Base-by-base conservation (phyloP, 257 asterid genomes). In the Dorcoceras hygrometricum region DNA sequence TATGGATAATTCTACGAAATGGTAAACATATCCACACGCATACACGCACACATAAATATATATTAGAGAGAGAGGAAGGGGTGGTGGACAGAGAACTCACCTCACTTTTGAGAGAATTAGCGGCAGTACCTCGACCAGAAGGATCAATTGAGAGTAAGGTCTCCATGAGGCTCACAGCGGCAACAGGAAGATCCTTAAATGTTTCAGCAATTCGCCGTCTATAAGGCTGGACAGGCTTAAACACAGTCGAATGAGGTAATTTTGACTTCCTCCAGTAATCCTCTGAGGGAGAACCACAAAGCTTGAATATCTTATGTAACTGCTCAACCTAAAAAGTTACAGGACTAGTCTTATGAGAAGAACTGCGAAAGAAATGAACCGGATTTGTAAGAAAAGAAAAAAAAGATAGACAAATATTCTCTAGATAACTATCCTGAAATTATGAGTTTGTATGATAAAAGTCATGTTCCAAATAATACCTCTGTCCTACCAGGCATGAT, bases 401-500 rank as follows among this genome's bases (percentile, higher is more conserved):
- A 19, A 53, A 27, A 32, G 18, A 46, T 23, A 24, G 11, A 43
- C 16, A 11, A 53, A 19, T 10, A 20, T 60, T 48, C 19, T 11
- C 19, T 58, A 36, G 20, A 24, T 16, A 29, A 46, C 19, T 10
- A 57, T 10, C 55, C 62, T 57, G 46, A 14, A 26, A 51, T 56
- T 54, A 36, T 25, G 63, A 29, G 19, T n/a, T 48, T 20, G n/a
- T 54, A 59, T 34, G 59, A 7, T 59, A 4, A 23, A 60, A 63
- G 32, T 32, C 12, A 9, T 28, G 73, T 65, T 55, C 51, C 27
- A 59, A 60, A 28, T 39, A 61, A 46, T 86, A 90, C 97, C 97
- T 91, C 97, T 3, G 97, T 91, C 81, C 96, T 85, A 34, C 97
- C 97, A 26, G 97, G 95, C 96, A 91, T 88, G 59, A 91, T 88